A percentile compares a stretch with the other conserved stretches of the same genome.
These are phyloP conservation scores for Paraurostyla sp. DNA, from an alignment of 73 alveolate genomes.

Conservation along the genomic window DNA sequence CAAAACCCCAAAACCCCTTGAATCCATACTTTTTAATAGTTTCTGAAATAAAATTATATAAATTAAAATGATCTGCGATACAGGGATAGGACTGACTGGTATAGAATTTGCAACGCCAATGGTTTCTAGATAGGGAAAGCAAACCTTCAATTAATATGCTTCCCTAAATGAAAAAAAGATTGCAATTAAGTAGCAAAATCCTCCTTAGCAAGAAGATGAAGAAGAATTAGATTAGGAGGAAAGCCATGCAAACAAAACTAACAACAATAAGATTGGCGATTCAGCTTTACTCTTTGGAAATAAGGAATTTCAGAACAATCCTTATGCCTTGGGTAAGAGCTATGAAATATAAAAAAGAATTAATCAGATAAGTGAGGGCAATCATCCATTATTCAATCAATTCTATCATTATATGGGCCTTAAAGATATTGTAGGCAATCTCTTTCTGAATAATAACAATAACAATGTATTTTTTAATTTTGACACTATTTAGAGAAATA, in stretches of 20 bases:
- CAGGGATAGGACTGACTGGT: constrained; percentile 49
- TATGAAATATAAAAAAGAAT: background rate
- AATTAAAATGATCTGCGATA: constrained; percentile 38
- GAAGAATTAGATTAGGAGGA: background rate
- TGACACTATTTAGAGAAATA: background rate
- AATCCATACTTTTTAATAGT: too few species aligned
- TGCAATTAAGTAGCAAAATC: background rate
- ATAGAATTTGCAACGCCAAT: constrained; percentile 34
- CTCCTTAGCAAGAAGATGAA: background rate
- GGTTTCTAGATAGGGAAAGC: constrained; percentile 55
- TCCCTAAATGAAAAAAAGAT: constrained; percentile 29
- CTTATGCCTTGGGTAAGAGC: constrained; percentile 5
- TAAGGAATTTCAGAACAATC: background rate
- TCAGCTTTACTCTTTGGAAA: too few species aligned
- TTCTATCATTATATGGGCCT: constrained; percentile 25
- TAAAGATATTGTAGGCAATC: constrained; percentile 31
- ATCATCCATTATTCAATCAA: constrained; percentile 16
- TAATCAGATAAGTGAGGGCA: background rate
- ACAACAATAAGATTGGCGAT: too few species aligned
- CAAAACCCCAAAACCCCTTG: too few species aligned
- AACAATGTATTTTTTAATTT: background rate
- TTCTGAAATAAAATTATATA: background rate
- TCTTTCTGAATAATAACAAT: background rate
- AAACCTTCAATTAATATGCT: background rate
- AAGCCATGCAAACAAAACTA: too few species aligned